Evolutionary conservation across 306 rosid species (phyloP), one percentile per base, ranked within the genome.

Genomic region (Rubus idaeus): DNA sequence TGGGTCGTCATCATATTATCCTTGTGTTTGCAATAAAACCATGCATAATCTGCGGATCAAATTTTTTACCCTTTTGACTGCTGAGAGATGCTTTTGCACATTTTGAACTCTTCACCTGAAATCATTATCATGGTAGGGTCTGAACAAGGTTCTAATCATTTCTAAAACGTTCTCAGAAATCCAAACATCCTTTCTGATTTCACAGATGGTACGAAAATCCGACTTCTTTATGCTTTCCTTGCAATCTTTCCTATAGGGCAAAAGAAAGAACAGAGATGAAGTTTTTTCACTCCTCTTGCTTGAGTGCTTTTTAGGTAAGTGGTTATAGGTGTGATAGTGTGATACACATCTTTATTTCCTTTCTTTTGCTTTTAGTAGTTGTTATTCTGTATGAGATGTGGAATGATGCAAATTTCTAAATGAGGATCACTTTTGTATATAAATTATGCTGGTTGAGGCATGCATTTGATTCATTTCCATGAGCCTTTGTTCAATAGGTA

Each of bases 241-340:
- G 56, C 73, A 68, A 44, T 12, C 73, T 68, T 21, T 76, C 74
- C 80, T 75, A 30, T 30, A 30, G 80, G 65, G 67, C 55, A 78
- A 50, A 67, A 76, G 77, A 51, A 70, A 78, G 75, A 72, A 58
- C 64, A 21, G 37, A 68, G 50, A 75, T 58, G 83, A 71, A 68
- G 68, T 12, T 11, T 70, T 82, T 75, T 82, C 83, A 51, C 50
- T n/a, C 23, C 53, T 71, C 76, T 65, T n/a, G 71, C 56, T 74
- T 56, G 71, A 77, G 83, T 80, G 83, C 82, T 78, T 88, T 85
- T 74, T 17, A 76, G 82, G 78, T 40, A 82, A 9, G 69, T 68
- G 71, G 83, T 73, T 77, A 30, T 30, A 23, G 53, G 56, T 20
- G 63, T 53, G 66, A 46, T 47, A 78, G 56, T 20, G 63, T 53